A percentile compares a stretch with the other conserved stretches of the same genome.
These are phyloP conservation scores for Entamoeba histolytica DNA, from an alignment of 208 protist species.

Conservation along the genomic window DNA sequence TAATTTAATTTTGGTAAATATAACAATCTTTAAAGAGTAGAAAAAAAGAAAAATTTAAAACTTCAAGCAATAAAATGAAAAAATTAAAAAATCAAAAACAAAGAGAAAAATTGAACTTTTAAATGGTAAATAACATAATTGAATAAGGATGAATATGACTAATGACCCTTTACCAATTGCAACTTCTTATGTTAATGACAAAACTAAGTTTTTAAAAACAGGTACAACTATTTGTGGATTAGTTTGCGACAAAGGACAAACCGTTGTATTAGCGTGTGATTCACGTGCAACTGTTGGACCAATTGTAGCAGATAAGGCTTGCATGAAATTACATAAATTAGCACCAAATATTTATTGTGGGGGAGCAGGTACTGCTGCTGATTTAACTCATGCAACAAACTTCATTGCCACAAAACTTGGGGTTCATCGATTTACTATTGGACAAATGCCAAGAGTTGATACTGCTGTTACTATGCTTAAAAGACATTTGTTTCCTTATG, in stretches of 20 bases:
- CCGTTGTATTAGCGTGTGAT: slow-evolving; percentile 95
- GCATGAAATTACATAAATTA: slow-evolving; percentile 99
- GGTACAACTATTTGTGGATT: slow-evolving; percentile 97
- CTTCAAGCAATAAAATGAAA: too few species aligned
- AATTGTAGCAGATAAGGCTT: slow-evolving; percentile 97
- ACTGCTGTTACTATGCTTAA: slow-evolving; percentile 83
- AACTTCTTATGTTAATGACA: not conserved
- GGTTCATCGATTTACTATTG: slow-evolving; percentile 72
- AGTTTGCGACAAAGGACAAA: slow-evolving; percentile 71
- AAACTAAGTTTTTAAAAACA: slow-evolving; percentile 59
- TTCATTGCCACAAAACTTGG: slow-evolving; percentile 71
- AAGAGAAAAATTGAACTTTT: too few species aligned
- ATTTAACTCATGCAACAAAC: slow-evolving; percentile 70
- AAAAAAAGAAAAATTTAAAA: too few species aligned
- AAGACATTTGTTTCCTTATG: slow-evolving; percentile 81
- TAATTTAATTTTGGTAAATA: not conserved
- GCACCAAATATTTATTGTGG: slow-evolving; percentile 98
- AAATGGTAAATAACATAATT: too few species aligned
- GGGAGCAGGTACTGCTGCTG: slow-evolving; percentile 95
- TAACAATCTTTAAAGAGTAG: too few species aligned
- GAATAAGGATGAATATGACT: not conserved
- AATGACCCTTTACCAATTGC: not conserved
- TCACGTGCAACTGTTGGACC: slow-evolving; percentile 88
- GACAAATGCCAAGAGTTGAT: slow-evolving; percentile 69
- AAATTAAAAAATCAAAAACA: too few species aligned